A percentile compares a stretch with the other conserved stretches of the same genome.
These are phyloP conservation scores for Aspergillus hiratsukae DNA, from an alignment of 2,329 filamentous ascomycete species.

Conservation along the genomic window DNA sequence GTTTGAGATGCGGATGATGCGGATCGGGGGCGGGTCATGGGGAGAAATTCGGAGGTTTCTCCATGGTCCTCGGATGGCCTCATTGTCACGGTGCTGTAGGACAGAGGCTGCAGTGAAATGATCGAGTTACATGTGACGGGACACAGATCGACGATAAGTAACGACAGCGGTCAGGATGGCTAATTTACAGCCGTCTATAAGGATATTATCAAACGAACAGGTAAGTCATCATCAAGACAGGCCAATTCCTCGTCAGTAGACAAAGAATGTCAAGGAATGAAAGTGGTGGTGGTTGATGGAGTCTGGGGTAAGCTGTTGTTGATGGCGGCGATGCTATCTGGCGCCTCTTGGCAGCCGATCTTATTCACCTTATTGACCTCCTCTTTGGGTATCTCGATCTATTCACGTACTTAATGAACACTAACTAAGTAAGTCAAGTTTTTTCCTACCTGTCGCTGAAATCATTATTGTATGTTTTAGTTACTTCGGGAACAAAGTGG, in stretches of 20 bases:
- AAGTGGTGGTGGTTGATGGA: not conserved
- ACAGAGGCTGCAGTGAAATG: slow-evolving; percentile 1
- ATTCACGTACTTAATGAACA: not conserved
- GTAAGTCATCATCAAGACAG: not conserved
- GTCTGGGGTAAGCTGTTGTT: not conserved
- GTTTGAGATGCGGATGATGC: slow-evolving; percentile 23
- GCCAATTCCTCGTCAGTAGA: not conserved
- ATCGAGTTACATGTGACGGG: not conserved
- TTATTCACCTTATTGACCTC: not conserved
- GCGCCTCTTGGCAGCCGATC: not conserved
- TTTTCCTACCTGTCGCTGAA: no score
- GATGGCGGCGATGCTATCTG: not conserved
- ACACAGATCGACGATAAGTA: not conserved
- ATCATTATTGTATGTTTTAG: no score
- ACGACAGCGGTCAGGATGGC: not conserved
- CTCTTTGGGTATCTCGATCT: not conserved
- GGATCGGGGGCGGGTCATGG: slow-evolving; percentile 23
- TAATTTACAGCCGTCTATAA: not conserved
- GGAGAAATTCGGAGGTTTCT: slow-evolving; percentile 22
- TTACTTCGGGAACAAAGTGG: no score
- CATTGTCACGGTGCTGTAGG: slow-evolving; percentile 18
- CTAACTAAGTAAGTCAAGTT: not conserved
- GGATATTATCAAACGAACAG: not conserved
- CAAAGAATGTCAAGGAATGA: not conserved
- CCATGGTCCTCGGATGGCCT: slow-evolving; percentile 20